Evolutionary conservation across 805 yeast genomes (phyloP), one percentile per base, ranked within the genome.

Genomic region (Tanozyma kutaoensis): DNA sequence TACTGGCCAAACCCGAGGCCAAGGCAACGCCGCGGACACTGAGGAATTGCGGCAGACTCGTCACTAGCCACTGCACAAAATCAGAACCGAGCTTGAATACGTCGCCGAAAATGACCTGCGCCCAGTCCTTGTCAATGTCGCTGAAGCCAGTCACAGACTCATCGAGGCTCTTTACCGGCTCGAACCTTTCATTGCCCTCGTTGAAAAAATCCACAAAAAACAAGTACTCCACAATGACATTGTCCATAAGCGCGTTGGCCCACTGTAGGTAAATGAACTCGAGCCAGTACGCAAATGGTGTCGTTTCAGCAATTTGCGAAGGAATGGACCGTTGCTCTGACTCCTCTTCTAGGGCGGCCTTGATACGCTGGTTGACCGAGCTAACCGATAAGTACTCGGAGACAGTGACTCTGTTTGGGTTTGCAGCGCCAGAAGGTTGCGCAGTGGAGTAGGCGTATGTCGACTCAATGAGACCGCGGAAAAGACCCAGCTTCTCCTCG

Each of bases 291-390:
- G 65, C 56, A 34, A 66, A 59, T 3, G 74, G 72, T 28, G 74
- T 75, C 11, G 75, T 67, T 47, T 85, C 95, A 0, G 95, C 94
- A 20, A 82, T 79, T 43, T 79, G 86, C 1, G 86, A 81, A 4
- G 79, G 70, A 56, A 85, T 70, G n/a, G 38, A 38, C 14, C 32
- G 29, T 5, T 34, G 31, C 0, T 77, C 86, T 1, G 77, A 60
- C 22, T 33, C 34, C 2, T 59, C 23, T 3, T 26, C 25, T 7
- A 25, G 32, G 11, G 33, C 52, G 12, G 32, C 36, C 12, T 33
- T 33, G 12, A 67, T 49, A 33, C 96, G 54, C 35, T 68, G 70
- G 9, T 74, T 74, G 7, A 76, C 45, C 2, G 63, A 58, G n/a
- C n/a, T n/a, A n/a, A n/a, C n/a, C 28, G 38, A 47, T 10, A 58